Evolutionary conservation across 306 rosid genomes (phyloP), one percentile per base, ranked within the genome.

Genomic region (Quercus suber): DNA sequence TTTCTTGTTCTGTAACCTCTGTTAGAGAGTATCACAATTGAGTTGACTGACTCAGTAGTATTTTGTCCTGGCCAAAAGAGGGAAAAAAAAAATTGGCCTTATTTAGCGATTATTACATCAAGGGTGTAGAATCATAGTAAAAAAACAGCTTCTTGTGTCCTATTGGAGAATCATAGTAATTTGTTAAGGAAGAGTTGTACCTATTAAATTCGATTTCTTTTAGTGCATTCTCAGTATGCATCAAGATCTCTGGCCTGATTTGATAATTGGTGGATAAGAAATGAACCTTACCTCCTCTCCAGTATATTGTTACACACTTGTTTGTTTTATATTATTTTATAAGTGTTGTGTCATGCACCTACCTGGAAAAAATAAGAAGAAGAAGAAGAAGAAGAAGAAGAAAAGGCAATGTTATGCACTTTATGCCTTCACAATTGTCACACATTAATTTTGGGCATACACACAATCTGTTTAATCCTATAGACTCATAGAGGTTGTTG

Each of bases 1-100:
- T 76, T 89, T 59, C 80, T 76, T 89, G 78, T 91, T 89, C 87
- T 82, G 93, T 56, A 63, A 74, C 75, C 69, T 85, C 6, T 88
- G 89, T 78, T 90, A 28, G 73, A 27, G 30, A 60, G 41, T n/a
- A 18, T 31, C 59, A 23, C 51, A 78, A 21, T 71, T 13, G 45
- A 41, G 45, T 41, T 41, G 45, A 41, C 45, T 41, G n/a, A 4
- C 25, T 43, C 41, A 10, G 5, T 41, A 51, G n/a, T 67, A 68
- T 49, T 41, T 41, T 49, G 53, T 49, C 53, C 53, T 49, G 53
- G 53, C 53, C 53, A 49, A 3, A 41, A 41, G 12, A 41, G 8
- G 2, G 1, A 27, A 0, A 0, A 7, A 37, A 37, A 6, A 37
- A 56, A 49, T 55, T n/a, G 63, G 61, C 20, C 55, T 10, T 67